These are phyloP conservation scores for slime mould (Dictyostelium discoideum) DNA, from an alignment of 78 protist species.

Conservation along the genomic window dicty_2.7 NC_007088.5:5832501-5833000, in stretches of 20 bases:
- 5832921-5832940: neutral
- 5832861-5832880: neutral
- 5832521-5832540: neutral
- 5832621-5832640: neutral
- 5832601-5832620: neutral
- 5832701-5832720: neutral
- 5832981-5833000: neutral
- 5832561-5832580: neutral
- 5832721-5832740: constrained; percentile 6
- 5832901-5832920: neutral
- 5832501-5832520: neutral
- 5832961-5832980: neutral
- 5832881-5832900: neutral
- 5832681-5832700: neutral
- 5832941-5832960: neutral
- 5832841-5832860: constrained; percentile 13
- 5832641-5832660: neutral
- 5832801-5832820: neutral
- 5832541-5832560: neutral
- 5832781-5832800: neutral
- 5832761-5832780: neutral
- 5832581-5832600: neutral
- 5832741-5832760: constrained; percentile 1
- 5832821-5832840: neutral
- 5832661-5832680: neutral